Base-by-base conservation (phyloP, 371 early-diverging fungal species). In the Funneliformis caledonium region DNA sequence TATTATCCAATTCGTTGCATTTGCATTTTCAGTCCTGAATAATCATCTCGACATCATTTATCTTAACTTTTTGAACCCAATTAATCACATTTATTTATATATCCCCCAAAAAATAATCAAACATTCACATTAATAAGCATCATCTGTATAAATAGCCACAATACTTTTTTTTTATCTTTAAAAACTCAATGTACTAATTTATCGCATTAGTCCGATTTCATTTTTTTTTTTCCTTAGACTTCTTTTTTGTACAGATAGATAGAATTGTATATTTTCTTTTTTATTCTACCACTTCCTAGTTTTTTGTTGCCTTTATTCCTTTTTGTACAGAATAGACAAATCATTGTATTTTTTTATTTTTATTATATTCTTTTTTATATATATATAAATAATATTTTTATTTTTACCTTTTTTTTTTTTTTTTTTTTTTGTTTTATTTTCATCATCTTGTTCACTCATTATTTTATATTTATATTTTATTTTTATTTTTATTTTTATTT, bases 231-330 rank as follows among this genome's bases (percentile, higher is more conserved):
- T 37, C 2, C 2, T 2, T 37, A 2, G 1, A 43, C 16, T 42
- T 42, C 16, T 42, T 42, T 42, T 43, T 31, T 68, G 68, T 68
- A 68, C 68, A 68, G 16, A 68, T 68, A 68, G 68, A 68, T 68
- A 68, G 68, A 68, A 19, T 67, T 68, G 68, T 68, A 68, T 68
- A 68, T 68, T 68, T 68, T 37, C 42, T 67, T 42, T 31, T 11
- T 64, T 64, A 12, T 64, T 33, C 8, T 64, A 11, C 26, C 6
- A 2, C 9, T 31, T 64, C 31, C 26, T 31, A 4, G 2, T 11
- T 64, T 33, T 64, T n/a, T 62, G 7, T 4, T 31, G 3, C 2
- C 10, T 14, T 7, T 22, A n/a, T 64, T 47, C 47, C 37, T 2
- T 61, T 19, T 61, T 61, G 61, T 61, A 61, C 61, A 61, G 61